phyloP scores from a whole-genome alignment of 768 basidiomycete species.

The Xerocomellus intermedius region DNA sequence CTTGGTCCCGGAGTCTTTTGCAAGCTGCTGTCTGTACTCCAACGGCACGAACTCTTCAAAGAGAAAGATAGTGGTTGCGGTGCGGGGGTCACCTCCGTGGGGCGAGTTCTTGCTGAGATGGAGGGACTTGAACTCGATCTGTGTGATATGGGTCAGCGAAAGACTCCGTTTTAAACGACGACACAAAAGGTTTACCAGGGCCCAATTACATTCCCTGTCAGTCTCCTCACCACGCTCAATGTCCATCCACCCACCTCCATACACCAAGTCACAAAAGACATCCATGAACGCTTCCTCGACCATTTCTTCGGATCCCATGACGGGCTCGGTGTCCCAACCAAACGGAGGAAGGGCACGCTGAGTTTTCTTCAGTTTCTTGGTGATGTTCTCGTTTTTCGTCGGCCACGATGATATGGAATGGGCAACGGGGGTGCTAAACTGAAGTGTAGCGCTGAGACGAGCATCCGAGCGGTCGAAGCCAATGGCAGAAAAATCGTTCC shows the following conservation, averaged over 20 bases:
- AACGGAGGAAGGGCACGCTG: conserved; percentile 75
- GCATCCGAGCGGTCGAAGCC: conserved; percentile 82
- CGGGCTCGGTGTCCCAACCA: conserved; percentile 89
- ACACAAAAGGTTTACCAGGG: conserved; percentile 56
- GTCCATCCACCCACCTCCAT: conserved; percentile 86
- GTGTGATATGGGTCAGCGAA: conserved; percentile 26
- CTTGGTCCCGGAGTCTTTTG: conserved; percentile 48
- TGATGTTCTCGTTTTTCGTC: conserved; percentile 65
- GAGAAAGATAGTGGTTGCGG: conserved; percentile 66
- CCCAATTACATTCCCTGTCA: conserved; percentile 91
- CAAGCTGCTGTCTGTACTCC: conserved; percentile 80
- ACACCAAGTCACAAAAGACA: conserved; percentile 79
- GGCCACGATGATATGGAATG: conserved; percentile 74
- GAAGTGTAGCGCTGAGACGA: conserved; percentile 75
- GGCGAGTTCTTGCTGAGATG: conserved; percentile 38
- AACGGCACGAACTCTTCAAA: conserved; percentile 94
- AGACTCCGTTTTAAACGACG: neutral
- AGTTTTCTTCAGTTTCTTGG: conserved; percentile 78
- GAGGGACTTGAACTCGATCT: conserved; percentile 88
- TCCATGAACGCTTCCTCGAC: conserved; percentile 91
- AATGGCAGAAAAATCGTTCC: conserved; percentile 83
- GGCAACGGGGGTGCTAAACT: conserved; percentile 61
- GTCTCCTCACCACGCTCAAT: conserved; percentile 64
- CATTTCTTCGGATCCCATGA: conserved; percentile 72
- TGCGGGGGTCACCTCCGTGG: conserved; percentile 60